Evolutionary conservation across 345 rosid genomes (phyloP), one percentile per base, ranked within the genome.

Genomic region (Sisymbrium altissimum): DNA sequence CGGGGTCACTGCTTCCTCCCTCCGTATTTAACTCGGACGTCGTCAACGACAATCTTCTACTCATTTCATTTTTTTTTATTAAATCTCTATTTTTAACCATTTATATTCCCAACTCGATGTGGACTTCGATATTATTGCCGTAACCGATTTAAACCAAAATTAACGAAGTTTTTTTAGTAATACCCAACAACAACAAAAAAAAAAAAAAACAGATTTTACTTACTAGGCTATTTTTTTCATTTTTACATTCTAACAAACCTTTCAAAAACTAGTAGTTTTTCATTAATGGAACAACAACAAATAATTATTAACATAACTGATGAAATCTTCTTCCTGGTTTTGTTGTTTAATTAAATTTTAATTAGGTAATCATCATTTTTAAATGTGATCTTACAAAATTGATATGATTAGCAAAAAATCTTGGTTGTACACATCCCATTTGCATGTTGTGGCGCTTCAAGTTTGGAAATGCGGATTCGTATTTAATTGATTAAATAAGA

Each of bases 1-100:
- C 66, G 80, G 71, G 80, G 71, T 60, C 62, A 49, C 13, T 4
- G 23, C 58, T 32, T 30, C 11, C 57, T 32, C 12, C 6, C 41
- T 35, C 17, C 25, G 36, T 74, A 68, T 61, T 76, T 52, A 68
- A 67, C 49, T 27, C 33, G 23, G 19, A 27, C 53, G 70, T 68
- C 40, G 70, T 70, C 64, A 76, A 76, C 54, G 61, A 56, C 71
- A 46, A 64, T 56, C 66, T 64, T 43, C 58, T 49, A 11, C 48
- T 23, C 21, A 19, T 75, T 36, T 3, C 1, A 21, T 33, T 64
- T 50, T 73, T 55, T 5, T 52, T 12, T 39, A 43, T 2, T 27
- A 14, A 64, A 23, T 64, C 10, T 62, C 54, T 72, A 9, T 23
- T 71, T 70, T 70, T 33, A 58, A 35, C 17, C 46, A 70, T 58